Conservation (phyloP, 805 yeast genomes). For the Nakazawaea ambrosiae region DNA sequence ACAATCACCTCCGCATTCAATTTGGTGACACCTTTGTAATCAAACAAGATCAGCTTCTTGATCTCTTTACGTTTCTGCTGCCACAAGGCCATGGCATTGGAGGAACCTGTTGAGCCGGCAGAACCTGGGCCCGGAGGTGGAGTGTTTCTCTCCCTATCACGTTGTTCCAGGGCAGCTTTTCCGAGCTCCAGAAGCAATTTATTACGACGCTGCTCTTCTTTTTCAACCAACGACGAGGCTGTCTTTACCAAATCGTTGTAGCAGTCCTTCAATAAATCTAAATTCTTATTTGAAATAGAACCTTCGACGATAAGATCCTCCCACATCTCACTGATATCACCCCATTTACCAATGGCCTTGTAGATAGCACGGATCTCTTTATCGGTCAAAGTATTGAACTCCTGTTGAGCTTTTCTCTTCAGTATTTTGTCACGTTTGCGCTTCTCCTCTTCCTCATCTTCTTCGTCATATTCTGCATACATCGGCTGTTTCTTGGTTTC, state of each 20-base stretch:
- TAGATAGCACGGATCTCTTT: constrained; percentile 83
- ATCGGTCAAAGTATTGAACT: constrained; percentile 58
- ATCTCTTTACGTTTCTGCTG: constrained; percentile 63
- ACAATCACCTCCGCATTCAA: constrained; percentile 85
- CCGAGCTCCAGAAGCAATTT: constrained; percentile 53
- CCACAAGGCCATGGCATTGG: constrained; percentile 31
- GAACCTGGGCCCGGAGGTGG: constrained; percentile 19
- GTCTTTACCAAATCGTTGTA: constrained; percentile 63
- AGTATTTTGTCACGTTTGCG: constrained; percentile 30
- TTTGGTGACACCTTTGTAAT: constrained; percentile 79
- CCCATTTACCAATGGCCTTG: constrained; percentile 72
- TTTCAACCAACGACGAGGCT: constrained; percentile 54
- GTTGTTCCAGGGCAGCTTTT: constrained; percentile 49
- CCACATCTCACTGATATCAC: constrained; percentile 72
- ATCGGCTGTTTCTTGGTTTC: constrained; percentile 20
- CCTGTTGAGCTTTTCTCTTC: constrained; percentile 30
- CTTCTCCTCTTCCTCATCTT: constrained; percentile 31
- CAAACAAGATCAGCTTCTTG: constrained; percentile 84
- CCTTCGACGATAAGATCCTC: constrained; percentile 88
- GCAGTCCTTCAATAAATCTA: constrained; percentile 67
- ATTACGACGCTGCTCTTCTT: constrained; percentile 58
- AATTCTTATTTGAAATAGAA: constrained; percentile 75
- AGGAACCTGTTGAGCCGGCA: not conserved
- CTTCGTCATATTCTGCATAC: constrained; percentile 33
- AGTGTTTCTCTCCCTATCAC: constrained; percentile 26